Base-by-base conservation (phyloP, 108 stramenopile genomes). In the Conticribra weissflogii region DNA sequence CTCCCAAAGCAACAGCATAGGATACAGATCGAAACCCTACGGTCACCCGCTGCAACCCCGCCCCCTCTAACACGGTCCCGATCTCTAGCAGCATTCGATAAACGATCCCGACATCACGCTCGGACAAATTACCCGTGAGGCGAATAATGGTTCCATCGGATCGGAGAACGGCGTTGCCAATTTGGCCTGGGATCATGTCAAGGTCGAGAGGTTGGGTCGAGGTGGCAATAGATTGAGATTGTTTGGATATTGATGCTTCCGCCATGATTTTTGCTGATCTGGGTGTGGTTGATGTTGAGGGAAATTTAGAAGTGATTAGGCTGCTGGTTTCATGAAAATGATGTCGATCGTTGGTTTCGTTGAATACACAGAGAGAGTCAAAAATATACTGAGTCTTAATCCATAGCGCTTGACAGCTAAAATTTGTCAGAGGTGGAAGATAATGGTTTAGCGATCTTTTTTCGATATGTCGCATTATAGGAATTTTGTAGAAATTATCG, bases 81-180 rank as follows among this genome's bases (percentile, higher is more conserved):
- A 79, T 46, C 27, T 79, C 79, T 49, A 75, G 28, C 73, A 79
- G 62, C 74, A 79, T 79, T 44, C 74, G 57, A 50, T 74, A 79
- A 3, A 69, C 69, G 15, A 79, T 63, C 2, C 5, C 33, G 3
- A 58, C 33, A 52, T 79, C 79, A 0, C 44, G 57, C n/a, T 79
- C 73, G 0, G 74, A 58, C 32, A 79, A 25, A 24, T 57, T 59
- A 2, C 79, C 79, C 16, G 67, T 36, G 3, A 50, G 73, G 31
- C 41, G 48, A 7, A 75, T 17, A 24, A 75, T 56, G 8, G 79
- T 48, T 1, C 79, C 79, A 52, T 79, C 79, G 22, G 73, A 46
- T 3, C 69, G 68, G 2, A 79, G 33, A 28, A 76, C 28, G 18
- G 79, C 74, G 36, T 74, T 49, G 8, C 79, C 79, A 14, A 79